Conservation (phyloP, 164 flowering plant species). For the Kalanchoe fedtschenkoi region DNA sequence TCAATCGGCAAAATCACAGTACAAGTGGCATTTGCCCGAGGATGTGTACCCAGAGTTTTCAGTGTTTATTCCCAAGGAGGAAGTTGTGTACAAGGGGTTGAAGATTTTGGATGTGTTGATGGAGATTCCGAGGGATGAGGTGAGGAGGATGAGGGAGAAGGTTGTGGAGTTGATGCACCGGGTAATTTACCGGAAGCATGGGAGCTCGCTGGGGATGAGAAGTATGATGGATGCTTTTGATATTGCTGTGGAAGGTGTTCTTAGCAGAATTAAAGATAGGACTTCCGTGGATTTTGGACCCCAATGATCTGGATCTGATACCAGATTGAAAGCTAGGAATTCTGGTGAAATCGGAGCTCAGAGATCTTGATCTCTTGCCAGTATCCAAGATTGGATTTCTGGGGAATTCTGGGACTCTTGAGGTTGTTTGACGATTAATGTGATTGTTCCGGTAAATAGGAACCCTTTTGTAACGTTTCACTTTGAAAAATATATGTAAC, state of each 20-base stretch:
- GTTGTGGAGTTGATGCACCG: conserved; percentile 67
- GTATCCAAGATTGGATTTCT: neutral
- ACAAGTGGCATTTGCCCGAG: conserved; percentile 73
- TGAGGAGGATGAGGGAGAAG: conserved; percentile 72
- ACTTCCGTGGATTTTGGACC: neutral
- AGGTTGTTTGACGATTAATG: too few species aligned
- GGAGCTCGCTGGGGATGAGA: conserved; percentile 49
- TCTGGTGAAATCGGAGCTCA: too few species aligned
- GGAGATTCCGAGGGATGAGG: conserved; percentile 41
- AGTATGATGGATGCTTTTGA: conserved; percentile 74
- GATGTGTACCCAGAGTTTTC: conserved; percentile 52
- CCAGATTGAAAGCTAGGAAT: too few species aligned
- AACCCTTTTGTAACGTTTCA: neutral
- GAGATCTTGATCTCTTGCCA: too few species aligned
- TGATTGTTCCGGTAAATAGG: neutral
- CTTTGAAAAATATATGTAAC: neutral
- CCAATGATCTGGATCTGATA: neutral
- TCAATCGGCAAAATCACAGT: conserved; percentile 57
- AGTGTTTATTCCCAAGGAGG: conserved; percentile 78
- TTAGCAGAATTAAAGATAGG: conserved; percentile 46
- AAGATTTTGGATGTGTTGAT: conserved; percentile 56
- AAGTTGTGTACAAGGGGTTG: conserved; percentile 73
- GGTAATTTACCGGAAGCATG: conserved; percentile 72
- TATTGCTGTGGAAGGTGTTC: conserved; percentile 62
- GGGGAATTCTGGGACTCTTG: neutral